Evolutionary conservation across 2,329 filamentous ascomycete species (phyloP).

Genomic region (Coniosporium tulheliwenetii): DNA sequence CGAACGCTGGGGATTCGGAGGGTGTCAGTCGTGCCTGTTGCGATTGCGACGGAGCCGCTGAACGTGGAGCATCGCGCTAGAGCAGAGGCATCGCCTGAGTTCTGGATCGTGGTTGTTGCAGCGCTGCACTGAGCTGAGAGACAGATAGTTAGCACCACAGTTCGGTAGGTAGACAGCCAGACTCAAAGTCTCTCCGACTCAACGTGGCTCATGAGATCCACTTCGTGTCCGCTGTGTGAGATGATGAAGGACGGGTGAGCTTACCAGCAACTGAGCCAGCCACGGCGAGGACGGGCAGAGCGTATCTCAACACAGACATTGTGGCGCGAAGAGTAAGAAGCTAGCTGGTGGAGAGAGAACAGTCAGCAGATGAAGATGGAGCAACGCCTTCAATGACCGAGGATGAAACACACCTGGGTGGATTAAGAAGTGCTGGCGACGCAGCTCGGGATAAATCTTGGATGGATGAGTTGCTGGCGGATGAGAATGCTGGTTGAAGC

Average conservation of each 20-base stretch:
- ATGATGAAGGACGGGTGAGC: slow-evolving; percentile 8
- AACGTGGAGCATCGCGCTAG: slow-evolving; percentile 53
- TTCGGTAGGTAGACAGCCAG: neutral
- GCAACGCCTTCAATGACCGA: no score
- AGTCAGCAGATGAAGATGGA: no score
- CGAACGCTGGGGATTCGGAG: slow-evolving; percentile 49
- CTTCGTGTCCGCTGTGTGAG: neutral
- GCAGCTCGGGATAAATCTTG: no score
- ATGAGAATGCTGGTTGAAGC: slow-evolving; percentile 8
- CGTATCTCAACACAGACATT: slow-evolving; percentile 40
- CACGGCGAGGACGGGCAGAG: slow-evolving; percentile 39
- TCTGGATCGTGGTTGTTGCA: slow-evolving; percentile 42
- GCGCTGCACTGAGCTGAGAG: slow-evolving; percentile 21
- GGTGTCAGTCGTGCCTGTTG: slow-evolving; percentile 35
- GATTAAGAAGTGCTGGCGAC: no score
- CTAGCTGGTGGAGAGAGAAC: no score
- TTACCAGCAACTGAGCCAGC: slow-evolving; percentile 35
- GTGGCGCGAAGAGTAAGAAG: slow-evolving; percentile 7
- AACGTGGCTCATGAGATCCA: neutral
- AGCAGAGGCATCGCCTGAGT: slow-evolving; percentile 40
- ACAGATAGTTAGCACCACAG: slow-evolving; percentile 2
- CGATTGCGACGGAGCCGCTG: slow-evolving; percentile 52
- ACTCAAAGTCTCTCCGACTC: neutral
- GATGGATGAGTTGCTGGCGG: no score
- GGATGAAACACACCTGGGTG: no score